Evolutionary conservation across 2,329 filamentous ascomycete genomes (phyloP), one percentile per base, ranked within the genome.

Genomic region (Beauveria brongniartii): DNA sequence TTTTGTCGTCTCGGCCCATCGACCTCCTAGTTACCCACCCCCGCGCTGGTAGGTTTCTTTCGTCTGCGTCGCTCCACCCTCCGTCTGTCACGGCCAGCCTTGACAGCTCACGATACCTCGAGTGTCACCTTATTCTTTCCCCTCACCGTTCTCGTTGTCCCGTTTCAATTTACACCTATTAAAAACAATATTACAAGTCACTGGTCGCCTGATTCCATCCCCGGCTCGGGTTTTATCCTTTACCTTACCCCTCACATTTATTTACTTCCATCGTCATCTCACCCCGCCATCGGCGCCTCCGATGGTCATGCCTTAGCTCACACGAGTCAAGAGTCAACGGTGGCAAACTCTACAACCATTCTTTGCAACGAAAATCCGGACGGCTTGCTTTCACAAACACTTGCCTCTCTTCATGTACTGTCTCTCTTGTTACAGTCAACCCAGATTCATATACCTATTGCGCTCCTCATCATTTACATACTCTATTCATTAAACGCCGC

Each of bases 301-400:
- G 58, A 55, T 40, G 34, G 51, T 50, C 58, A 54, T 61, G 58
- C 30, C 58, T 46, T 55, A 55, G 51, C 58, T 55, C 43, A 55
- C 58, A n/a, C 58, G 58, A 61, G 58, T 61, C 58, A 61, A 54
- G 58, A 61, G 58, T 61, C 58, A 61, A 54, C 30, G 51, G 58
- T 61, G 58, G 58, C 58, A 50, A 61, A 55, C 51, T 55, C 43
- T 34, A 55, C 30, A 50, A 50, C n/a, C 30, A 24, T 41, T 43
- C 30, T 50, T 34, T 18, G 20, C 34, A 50, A 22, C 22, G 48
- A 18, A 50, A 24, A 41, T 43, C 6, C 9, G 8, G 18, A 47
- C 28, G n/a, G n/a, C 16, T 40, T 47, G 26, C 43, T 28, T 9
- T 28, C 20, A 1, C 28, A 47, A 53, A 20, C 28, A 40, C 20